These are phyloP conservation scores for Apophysomyces ossiformis DNA, from an alignment of 371 early-diverging fungal genomes.

Conservation along the genomic window DNA sequence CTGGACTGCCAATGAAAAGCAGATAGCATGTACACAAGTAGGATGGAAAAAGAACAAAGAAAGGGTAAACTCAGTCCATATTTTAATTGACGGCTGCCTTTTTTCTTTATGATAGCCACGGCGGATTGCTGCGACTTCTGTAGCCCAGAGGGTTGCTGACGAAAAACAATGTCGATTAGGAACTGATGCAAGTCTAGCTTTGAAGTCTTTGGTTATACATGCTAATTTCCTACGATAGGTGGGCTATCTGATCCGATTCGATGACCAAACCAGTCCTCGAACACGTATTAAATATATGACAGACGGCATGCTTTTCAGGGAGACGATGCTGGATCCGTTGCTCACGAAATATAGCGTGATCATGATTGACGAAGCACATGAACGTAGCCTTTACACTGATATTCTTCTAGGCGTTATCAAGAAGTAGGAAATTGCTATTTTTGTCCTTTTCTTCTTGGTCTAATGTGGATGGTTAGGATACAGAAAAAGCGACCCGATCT, in stretches of 20 bases:
- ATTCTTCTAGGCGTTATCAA: constrained; percentile 82
- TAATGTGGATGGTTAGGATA: constrained; percentile 43
- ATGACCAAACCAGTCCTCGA: constrained; percentile 58
- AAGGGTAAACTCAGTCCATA: not conserved
- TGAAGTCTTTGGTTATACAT: constrained; percentile 34
- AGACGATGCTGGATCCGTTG: constrained; percentile 75
- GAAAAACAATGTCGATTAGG: constrained; percentile 89
- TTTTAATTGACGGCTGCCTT: not conserved
- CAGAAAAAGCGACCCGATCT: constrained; percentile 66
- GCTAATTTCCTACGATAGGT: constrained; percentile 54
- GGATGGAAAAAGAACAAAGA: not conserved
- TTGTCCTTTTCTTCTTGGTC: not conserved
- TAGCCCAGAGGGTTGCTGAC: constrained; percentile 95
- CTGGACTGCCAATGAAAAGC: constrained; percentile 62
- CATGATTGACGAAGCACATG: constrained; percentile 95
- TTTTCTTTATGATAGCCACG: constrained; percentile 74
- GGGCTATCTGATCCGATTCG: constrained; percentile 78
- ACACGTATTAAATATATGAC: constrained; percentile 91
- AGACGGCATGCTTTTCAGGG: constrained; percentile 89
- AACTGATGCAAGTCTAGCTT: constrained; percentile 58
- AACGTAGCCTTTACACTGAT: constrained; percentile 87
- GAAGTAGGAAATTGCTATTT: constrained; percentile 46
- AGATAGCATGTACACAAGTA: constrained; percentile 82
- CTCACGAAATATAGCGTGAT: constrained; percentile 81
- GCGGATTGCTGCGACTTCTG: constrained; percentile 95